phyloP scores from a whole-genome alignment of 768 basidiomycete genomes.

The Hemileccinum rubropunctum region DNA sequence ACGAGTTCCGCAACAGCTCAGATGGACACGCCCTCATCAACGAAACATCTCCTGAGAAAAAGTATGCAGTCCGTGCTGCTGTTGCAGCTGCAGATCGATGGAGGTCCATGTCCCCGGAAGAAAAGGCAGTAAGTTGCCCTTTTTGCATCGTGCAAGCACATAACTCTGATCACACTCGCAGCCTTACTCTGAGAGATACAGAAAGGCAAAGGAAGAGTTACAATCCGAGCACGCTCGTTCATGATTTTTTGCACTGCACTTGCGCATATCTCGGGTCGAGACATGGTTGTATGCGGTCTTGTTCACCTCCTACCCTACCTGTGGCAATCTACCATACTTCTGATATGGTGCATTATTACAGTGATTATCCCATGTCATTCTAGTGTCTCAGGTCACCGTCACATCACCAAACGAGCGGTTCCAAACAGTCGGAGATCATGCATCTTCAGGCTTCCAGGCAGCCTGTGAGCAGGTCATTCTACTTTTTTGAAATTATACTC shows the following conservation, averaged over 20 bases:
- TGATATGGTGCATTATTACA: conserved; percentile 10
- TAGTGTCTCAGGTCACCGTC: background rate
- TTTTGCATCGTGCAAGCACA: background rate
- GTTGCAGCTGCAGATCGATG: conserved; percentile 26
- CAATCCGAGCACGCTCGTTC: conserved; percentile 1
- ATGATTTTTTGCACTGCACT: conserved; percentile 7
- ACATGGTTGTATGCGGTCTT: conserved; percentile 2
- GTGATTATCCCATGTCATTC: conserved; percentile 5
- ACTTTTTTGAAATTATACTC: too few species aligned
- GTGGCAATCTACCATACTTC: conserved; percentile 3
- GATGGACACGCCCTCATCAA: conserved; percentile 17
- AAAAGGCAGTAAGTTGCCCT: conserved; percentile 28
- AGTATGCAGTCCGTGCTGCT: background rate
- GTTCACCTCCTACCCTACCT: background rate
- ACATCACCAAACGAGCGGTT: background rate
- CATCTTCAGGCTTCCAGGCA: too few species aligned
- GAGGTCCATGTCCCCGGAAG: conserved; percentile 30
- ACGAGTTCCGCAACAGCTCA: conserved; percentile 14
- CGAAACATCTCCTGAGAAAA: conserved; percentile 3
- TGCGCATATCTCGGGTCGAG: background rate
- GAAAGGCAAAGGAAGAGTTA: conserved; percentile 14
- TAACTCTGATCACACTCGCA: conserved; percentile 4
- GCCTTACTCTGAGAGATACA: conserved; percentile 22
- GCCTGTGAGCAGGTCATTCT: too few species aligned
- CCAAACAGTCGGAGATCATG: too few species aligned